Evolutionary conservation across 345 rosid genomes (phyloP).

Genomic region (Rhodamnia argentea): DNA sequence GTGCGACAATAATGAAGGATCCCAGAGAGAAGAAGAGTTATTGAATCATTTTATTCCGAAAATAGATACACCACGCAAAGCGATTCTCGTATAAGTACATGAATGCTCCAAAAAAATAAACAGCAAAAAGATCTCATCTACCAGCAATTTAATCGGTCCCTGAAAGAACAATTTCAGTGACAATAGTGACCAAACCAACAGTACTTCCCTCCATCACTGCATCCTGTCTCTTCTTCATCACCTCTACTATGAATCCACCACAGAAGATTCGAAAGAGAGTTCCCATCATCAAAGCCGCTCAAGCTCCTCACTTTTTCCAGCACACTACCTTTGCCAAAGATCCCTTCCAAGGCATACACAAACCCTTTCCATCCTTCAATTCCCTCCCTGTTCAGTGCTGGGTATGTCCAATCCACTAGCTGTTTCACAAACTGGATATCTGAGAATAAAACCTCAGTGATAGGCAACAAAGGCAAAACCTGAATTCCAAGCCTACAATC

Average conservation of each 20-base stretch:
- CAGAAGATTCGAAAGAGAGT: constrained; percentile 62
- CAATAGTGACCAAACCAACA: constrained; percentile 71
- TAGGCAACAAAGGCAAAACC: constrained; percentile 57
- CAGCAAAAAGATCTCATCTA: neutral
- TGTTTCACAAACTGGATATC: constrained; percentile 40
- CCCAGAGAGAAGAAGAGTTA: neutral
- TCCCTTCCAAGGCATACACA: constrained; percentile 68
- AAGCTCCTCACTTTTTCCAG: constrained; percentile 49
- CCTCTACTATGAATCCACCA: constrained; percentile 91
- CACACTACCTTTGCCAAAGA: constrained; percentile 52
- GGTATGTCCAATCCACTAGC: constrained; percentile 79
- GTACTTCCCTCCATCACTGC: constrained; percentile 40
- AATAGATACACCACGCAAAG: neutral
- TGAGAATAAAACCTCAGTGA: constrained; percentile 64
- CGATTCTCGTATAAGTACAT: neutral
- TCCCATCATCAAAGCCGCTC: constrained; percentile 64
- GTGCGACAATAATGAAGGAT: neutral
- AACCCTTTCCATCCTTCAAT: constrained; percentile 97
- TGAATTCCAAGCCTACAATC: constrained; percentile 92
- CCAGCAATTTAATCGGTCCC: neutral
- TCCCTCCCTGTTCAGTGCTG: constrained; percentile 52
- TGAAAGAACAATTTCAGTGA: constrained; percentile 18
- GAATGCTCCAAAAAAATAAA: neutral
- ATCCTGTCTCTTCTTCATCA: constrained; percentile 20
- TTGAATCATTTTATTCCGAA: neutral